phyloP scores from a whole-genome alignment of 2,329 filamentous ascomycete genomes.

The Pyrenophora graminea region DNA sequence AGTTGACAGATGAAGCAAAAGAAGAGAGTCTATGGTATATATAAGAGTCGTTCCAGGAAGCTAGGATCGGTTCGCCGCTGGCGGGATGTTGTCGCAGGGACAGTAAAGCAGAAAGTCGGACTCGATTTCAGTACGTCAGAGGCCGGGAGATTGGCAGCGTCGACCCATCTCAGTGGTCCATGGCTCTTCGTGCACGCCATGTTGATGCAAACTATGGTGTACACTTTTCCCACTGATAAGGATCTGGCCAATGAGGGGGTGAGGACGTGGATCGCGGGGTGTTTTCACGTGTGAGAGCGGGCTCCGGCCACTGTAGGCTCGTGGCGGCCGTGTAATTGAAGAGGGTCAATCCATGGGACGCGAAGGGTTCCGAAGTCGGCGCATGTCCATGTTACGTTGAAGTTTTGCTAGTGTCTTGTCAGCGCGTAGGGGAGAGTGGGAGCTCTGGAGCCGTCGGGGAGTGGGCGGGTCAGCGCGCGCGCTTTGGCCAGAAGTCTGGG shows the following conservation, averaged over 20 bases:
- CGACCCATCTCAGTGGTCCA: slow-evolving; percentile 56
- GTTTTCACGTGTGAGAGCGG: slow-evolving; percentile 29
- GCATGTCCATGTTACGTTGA: slow-evolving; percentile 27
- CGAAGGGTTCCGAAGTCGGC: slow-evolving; percentile 19
- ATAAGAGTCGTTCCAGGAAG: slow-evolving; percentile 27
- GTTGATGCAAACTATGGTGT: slow-evolving; percentile 42
- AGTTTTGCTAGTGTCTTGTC: slow-evolving; percentile 12
- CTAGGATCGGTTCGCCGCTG: slow-evolving; percentile 18
- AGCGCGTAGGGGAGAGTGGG: slow-evolving; percentile 13
- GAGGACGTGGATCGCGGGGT: slow-evolving; percentile 22
- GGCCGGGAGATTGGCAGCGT: slow-evolving; percentile 64
- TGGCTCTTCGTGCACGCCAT: slow-evolving; percentile 20
- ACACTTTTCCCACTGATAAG: slow-evolving; percentile 40
- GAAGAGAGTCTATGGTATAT: slow-evolving; percentile 30
- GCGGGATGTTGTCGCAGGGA: slow-evolving; percentile 24
- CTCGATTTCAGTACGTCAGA: slow-evolving; percentile 67
- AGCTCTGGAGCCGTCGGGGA: slow-evolving; percentile 13
- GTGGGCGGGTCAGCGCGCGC: neutral
- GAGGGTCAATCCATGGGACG: slow-evolving; percentile 29
- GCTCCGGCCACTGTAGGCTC: slow-evolving; percentile 23
- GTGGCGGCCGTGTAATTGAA: slow-evolving; percentile 31
- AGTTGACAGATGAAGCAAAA: slow-evolving; percentile 15
- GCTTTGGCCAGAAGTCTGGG: slow-evolving; percentile 3
- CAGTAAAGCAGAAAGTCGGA: slow-evolving; percentile 20
- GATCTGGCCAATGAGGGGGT: slow-evolving; percentile 31